Conservation (phyloP, 306 rosid genomes). For the Corylus americana region DNA sequence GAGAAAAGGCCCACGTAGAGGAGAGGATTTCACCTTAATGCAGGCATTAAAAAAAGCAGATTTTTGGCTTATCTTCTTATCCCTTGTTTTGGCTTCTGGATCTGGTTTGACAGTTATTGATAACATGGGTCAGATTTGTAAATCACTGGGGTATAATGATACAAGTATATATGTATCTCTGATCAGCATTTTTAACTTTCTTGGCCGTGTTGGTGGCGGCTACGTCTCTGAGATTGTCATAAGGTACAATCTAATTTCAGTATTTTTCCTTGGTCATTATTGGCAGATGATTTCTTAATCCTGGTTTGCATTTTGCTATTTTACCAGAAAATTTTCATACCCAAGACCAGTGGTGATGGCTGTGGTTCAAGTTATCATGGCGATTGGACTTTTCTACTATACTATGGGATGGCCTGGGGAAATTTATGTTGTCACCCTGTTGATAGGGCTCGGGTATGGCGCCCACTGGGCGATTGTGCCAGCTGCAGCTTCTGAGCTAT, state of each 20-base stretch:
- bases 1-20: constrained; percentile 75
- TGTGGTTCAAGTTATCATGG: constrained; percentile 33
- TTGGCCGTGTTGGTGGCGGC: constrained; percentile 89
- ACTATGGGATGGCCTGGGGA: constrained; percentile 42
- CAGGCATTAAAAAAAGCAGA: constrained; percentile 76
- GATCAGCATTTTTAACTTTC: constrained; percentile 89
- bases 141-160: constrained; percentile 63
- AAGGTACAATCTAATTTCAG: constrained; percentile 42
- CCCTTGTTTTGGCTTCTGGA: constrained; percentile 67
- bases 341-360: constrained; percentile 45
- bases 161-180: constrained; percentile 61
- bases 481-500: constrained; percentile 50
- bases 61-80: constrained; percentile 69
- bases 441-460: constrained; percentile 50
- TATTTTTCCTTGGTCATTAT: background rate
- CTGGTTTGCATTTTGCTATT: background rate
- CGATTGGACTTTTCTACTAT: constrained; percentile 36
- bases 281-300: background rate
- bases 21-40: constrained; percentile 68
- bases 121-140: constrained; percentile 82
- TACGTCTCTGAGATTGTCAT: constrained; percentile 75
- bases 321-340: constrained; percentile 36
- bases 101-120: constrained; percentile 80
- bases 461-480: constrained; percentile 49
- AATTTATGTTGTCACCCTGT: constrained; percentile 41